These are phyloP conservation scores for Beta corolliflora DNA, from an alignment of 179 eudicot species.

Conservation along the genomic window DNA sequence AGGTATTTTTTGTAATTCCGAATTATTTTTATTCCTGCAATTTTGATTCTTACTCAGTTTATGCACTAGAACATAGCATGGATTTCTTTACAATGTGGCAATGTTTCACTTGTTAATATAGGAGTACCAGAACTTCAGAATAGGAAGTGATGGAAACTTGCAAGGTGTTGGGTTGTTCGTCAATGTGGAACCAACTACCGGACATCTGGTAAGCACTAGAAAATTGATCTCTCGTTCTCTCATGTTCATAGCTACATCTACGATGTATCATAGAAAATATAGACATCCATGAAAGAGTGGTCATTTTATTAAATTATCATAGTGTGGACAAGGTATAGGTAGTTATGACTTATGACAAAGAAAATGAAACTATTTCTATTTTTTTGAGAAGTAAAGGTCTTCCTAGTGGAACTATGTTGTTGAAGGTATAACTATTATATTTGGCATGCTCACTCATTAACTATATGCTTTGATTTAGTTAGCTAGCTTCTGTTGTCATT, in stretches of 20 bases:
- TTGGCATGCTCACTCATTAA: background rate
- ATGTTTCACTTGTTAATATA: slow-evolving; percentile 30
- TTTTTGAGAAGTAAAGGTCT: background rate
- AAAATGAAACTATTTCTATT: background rate
- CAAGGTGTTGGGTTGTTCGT: slow-evolving; percentile 95
- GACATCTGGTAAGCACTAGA: slow-evolving; percentile 65
- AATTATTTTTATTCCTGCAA: background rate
- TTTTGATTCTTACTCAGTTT: background rate
- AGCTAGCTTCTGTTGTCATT: slow-evolving; percentile 3
- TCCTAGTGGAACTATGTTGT: background rate
- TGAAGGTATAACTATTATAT: background rate
- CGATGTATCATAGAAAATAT: background rate
- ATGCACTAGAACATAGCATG: background rate
- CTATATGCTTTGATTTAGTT: background rate
- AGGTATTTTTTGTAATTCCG: slow-evolving; percentile 43
- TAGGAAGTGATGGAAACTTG: slow-evolving; percentile 92
- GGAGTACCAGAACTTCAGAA: slow-evolving; percentile 94
- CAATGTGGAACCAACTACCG: slow-evolving; percentile 72
- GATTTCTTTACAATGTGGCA: background rate
- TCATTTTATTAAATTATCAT: background rate
- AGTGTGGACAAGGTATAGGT: background rate
- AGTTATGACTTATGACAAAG: background rate
- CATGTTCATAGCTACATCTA: background rate
- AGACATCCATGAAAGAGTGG: background rate
- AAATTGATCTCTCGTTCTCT: background rate